Evolutionary conservation across 2,329 filamentous ascomycete species (phyloP), one percentile per base, ranked within the genome.

Genomic region (Xylariaceae sp.): DNA sequence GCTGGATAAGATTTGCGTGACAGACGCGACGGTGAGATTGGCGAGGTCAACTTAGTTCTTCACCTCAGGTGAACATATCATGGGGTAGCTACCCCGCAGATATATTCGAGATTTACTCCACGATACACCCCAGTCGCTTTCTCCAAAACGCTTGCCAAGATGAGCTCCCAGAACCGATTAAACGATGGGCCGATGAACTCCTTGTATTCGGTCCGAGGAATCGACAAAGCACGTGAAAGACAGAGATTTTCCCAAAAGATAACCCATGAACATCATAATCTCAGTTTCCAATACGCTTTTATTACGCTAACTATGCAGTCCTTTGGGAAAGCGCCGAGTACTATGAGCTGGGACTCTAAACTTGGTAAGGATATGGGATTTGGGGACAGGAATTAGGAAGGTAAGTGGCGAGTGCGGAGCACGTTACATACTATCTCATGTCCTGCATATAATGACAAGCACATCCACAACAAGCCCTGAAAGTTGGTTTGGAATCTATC

Each of bases 61-160:
- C n/a, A n/a, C n/a, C n/a, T n/a, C n/a, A n/a, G n/a, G n/a, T n/a
- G n/a, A n/a, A n/a, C n/a, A n/a, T 46, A 41, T 16, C 41, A 44
- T 54, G 49, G 50, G 52, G 53, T 46, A 60, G 48, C 58, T 60
- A 60, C 58, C 58, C 58, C 58, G 58, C 58, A 60, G 29, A 49
- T 36, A 7, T 16, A 45, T 34, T 33, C 12, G 24, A 23, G 24
- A 9, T 16, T 26, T 45, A 53, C 29, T 34, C 39, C 44, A 26
- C 26, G 40, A 21, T 28, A 33, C 21, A 39, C 47, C 56, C 52
- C 59, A 50, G 55, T 36, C 26, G 11, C 14, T 28, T 49, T 56
- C 47, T 28, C 47, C 46, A 40, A 58, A 44, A 51, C 9, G 6
- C 4, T n/a, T 29, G 52, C 52, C 49, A 62, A 59, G 44, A 31